Percentiles rank a stretch among this genome's conserved stretches.
Evolutionary conservation across 2,329 filamentous ascomycete genomes (phyloP).

Genomic region (Penicillium sp.): DNA sequence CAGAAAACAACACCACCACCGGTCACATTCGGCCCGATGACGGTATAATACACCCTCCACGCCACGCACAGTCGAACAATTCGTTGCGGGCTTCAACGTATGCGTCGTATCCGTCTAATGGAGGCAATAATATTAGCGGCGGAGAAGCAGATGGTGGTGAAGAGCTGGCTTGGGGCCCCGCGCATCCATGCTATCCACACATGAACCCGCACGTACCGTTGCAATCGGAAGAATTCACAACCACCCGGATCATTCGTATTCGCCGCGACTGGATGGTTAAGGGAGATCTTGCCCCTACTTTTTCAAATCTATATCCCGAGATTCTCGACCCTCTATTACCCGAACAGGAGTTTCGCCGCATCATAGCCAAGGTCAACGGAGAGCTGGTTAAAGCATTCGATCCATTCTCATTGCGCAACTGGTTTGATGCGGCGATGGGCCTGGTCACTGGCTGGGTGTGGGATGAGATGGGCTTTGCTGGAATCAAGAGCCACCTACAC

Average conservation of each 20-base stretch:
- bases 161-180: conserved; percentile 83
- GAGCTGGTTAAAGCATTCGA: conserved; percentile 74
- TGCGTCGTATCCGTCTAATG: conserved; percentile 36
- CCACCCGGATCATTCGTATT: conserved; percentile 86
- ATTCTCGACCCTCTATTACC: conserved; percentile 82
- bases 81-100: conserved; percentile 40
- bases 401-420: conserved; percentile 71
- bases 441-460: conserved; percentile 87
- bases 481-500: conserved; percentile 66
- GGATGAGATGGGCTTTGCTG: conserved; percentile 81
- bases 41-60: conserved; percentile 21
- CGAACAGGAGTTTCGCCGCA: conserved; percentile 78
- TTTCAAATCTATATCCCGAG: conserved; percentile 93
- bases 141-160: conserved; percentile 57
- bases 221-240: conserved; percentile 67
- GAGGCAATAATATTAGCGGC: conserved; percentile 22
- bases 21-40: conserved; percentile 18
- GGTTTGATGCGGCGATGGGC: conserved; percentile 74
- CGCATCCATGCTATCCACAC: conserved; percentile 92
- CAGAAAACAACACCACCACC: conserved; percentile 21
- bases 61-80: conserved; percentile 37
- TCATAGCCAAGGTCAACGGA: conserved; percentile 78
- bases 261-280: conserved; percentile 85
- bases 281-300: conserved; percentile 87
- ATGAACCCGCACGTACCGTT: conserved; percentile 85